Evolutionary conservation across 805 yeast genomes (phyloP).

Genomic region (Ogataea saltuana): DNA sequence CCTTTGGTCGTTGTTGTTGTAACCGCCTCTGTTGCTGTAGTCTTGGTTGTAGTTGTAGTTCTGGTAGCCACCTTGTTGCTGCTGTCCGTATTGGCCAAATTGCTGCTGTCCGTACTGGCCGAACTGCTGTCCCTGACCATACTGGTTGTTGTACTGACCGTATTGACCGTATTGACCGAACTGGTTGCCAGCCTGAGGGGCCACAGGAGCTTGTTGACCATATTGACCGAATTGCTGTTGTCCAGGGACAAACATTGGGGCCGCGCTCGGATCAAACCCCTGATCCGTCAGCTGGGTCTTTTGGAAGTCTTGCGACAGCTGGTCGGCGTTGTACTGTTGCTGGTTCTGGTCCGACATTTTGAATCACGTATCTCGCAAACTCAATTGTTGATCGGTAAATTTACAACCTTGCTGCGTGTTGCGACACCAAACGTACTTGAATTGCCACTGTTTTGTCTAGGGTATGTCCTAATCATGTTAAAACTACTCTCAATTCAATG

Average conservation of each 20-base stretch:
- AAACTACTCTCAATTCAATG: no score
- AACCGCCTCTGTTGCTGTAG: slow-evolving; percentile 30
- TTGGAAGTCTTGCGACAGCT: slow-evolving; percentile 46
- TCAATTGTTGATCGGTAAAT: neutral
- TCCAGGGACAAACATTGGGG: slow-evolving; percentile 49
- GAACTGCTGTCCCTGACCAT: slow-evolving; percentile 29
- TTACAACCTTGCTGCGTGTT: neutral
- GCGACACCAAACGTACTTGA: no score
- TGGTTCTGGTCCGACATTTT: slow-evolving; percentile 34
- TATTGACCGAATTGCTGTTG: slow-evolving; percentile 23
- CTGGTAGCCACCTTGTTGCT: slow-evolving; percentile 19
- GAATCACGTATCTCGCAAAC: neutral
- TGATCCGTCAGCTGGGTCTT: slow-evolving; percentile 43
- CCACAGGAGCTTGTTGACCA: slow-evolving; percentile 18
- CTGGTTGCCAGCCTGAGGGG: no score
- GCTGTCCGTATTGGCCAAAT: slow-evolving; percentile 11
- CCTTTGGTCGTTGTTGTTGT: slow-evolving; percentile 27
- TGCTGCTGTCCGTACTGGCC: slow-evolving; percentile 8
- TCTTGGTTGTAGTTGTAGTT: slow-evolving; percentile 23
- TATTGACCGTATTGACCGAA: slow-evolving; percentile 31
- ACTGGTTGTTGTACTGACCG: slow-evolving; percentile 28
- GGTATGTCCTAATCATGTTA: no score
- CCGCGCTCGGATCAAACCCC: slow-evolving; percentile 49
- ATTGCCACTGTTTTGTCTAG: no score
- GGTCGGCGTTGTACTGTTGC: slow-evolving; percentile 42